Evolutionary conservation across 2,329 filamentous ascomycete genomes (phyloP).

Genomic region (Geosmithia morbida): DNA sequence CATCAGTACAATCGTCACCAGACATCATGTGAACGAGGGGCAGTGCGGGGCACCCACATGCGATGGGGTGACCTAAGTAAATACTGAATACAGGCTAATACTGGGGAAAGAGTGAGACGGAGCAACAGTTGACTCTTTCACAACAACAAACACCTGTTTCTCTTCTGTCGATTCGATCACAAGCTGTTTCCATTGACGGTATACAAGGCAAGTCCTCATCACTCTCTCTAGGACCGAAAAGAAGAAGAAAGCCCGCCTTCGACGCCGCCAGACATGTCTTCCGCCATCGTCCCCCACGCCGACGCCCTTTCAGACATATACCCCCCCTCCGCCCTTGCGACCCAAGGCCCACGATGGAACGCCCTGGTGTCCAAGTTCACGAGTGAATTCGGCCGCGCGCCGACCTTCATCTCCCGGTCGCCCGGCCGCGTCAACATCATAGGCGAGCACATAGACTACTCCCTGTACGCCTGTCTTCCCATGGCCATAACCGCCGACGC

Average conservation of each 20-base stretch:
- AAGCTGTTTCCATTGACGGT: too few relatives aligned
- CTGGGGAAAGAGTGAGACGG: not conserved
- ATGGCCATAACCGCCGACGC: slow-evolving; percentile 92
- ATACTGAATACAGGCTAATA: too few relatives aligned
- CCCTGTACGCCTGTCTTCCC: slow-evolving; percentile 85
- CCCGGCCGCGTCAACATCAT: slow-evolving; percentile 96
- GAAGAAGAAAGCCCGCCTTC: too few relatives aligned
- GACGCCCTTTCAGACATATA: slow-evolving; percentile 72
- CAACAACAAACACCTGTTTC: not conserved
- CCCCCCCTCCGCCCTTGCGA: slow-evolving; percentile 52
- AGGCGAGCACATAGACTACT: slow-evolving; percentile 98
- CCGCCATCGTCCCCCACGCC: slow-evolving; percentile 53
- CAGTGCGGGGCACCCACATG: not conserved
- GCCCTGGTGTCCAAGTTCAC: slow-evolving; percentile 58
- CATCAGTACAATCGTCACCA: not conserved
- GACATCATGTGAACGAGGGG: not conserved
- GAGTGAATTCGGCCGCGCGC: slow-evolving; percentile 49
- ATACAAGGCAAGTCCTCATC: not conserved
- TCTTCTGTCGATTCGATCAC: too few relatives aligned
- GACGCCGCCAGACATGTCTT: slow-evolving; percentile 25
- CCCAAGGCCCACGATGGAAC: slow-evolving; percentile 64
- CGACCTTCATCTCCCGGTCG: slow-evolving; percentile 76
- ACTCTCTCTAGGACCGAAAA: not conserved
- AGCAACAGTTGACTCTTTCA: too few relatives aligned
- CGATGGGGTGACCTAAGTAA: not conserved